These are phyloP conservation scores for Ganoderma multipileum DNA, from an alignment of 1,284 basidiomycete genomes.

Conservation along the genomic window DNA sequence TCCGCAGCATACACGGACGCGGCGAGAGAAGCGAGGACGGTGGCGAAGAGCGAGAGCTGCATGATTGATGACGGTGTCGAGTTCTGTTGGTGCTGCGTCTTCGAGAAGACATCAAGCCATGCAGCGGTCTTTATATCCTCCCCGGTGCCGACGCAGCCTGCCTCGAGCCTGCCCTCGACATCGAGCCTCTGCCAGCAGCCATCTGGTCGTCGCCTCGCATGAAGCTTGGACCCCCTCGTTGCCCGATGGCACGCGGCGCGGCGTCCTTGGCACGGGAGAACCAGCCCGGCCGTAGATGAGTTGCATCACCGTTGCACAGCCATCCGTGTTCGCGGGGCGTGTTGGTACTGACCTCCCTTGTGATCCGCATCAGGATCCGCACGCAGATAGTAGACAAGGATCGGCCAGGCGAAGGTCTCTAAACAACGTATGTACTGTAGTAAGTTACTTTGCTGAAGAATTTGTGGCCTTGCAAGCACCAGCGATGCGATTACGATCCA, in stretches of 20 bases:
- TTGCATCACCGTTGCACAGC: neutral
- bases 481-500: no score
- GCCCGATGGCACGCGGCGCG: neutral
- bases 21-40: neutral
- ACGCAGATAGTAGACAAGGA: no score
- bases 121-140: neutral
- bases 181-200: neutral
- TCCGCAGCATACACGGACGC: neutral
- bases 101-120: neutral
- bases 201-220: neutral
- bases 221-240: neutral
- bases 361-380: no score
- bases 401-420: no score
- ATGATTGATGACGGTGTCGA: neutral
- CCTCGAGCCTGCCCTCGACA: neutral
- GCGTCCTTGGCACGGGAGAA: neutral
- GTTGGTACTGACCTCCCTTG: neutral
- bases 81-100: neutral
- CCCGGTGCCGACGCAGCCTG: neutral
- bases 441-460: no score
- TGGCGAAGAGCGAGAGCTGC: neutral
- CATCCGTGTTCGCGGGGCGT: neutral
- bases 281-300: neutral
- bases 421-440: no score
- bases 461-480: no score